A percentile compares a stretch with the other conserved stretches of the same genome.
Evolutionary conservation across 371 early-diverging fungal species (phyloP).

Genomic region (Lichtheimia corymbifera): DNA sequence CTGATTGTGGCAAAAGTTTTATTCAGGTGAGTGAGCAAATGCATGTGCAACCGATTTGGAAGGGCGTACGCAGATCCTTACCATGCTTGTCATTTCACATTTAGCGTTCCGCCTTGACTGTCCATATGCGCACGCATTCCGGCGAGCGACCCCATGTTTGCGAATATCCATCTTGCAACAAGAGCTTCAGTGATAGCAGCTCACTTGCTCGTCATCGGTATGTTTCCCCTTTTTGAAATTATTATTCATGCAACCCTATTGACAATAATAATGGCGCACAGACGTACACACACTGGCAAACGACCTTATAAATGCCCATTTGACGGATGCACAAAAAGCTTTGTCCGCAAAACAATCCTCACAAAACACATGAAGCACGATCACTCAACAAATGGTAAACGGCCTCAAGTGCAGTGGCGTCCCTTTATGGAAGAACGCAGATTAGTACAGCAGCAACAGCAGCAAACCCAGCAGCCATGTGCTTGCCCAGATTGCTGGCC

Average conservation of each 20-base stretch:
- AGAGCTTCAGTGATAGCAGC: slow-evolving; percentile 66
- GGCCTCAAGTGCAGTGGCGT: slow-evolving; percentile 50
- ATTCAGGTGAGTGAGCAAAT: slow-evolving; percentile 44
- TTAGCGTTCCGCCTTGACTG: slow-evolving; percentile 75
- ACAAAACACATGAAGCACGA: slow-evolving; percentile 64
- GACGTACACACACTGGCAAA: slow-evolving; percentile 74
- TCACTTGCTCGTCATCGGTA: slow-evolving; percentile 53
- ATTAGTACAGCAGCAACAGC: slow-evolving; percentile 24
- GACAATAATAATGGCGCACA: slow-evolving; percentile 9
- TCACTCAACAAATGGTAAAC: slow-evolving; percentile 38
- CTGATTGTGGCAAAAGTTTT: slow-evolving; percentile 75
- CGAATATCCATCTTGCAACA: slow-evolving; percentile 60
- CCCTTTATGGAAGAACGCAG: slow-evolving; percentile 51
- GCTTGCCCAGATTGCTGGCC: slow-evolving; percentile 21
- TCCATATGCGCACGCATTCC: slow-evolving; percentile 77
- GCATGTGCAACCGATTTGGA: slow-evolving; percentile 9
- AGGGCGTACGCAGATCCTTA: slow-evolving; percentile 17
- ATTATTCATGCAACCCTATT: background rate
- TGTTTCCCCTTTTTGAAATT: background rate
- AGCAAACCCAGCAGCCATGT: slow-evolving; percentile 17
- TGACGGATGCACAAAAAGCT: slow-evolving; percentile 64
- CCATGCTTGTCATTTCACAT: slow-evolving; percentile 12
- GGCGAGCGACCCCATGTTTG: slow-evolving; percentile 80
- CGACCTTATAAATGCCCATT: slow-evolving; percentile 67
- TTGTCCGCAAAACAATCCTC: slow-evolving; percentile 70